Evolutionary conservation across 768 basidiomycete species (phyloP).

Genomic region (Psilocybe subaeruginosa): DNA sequence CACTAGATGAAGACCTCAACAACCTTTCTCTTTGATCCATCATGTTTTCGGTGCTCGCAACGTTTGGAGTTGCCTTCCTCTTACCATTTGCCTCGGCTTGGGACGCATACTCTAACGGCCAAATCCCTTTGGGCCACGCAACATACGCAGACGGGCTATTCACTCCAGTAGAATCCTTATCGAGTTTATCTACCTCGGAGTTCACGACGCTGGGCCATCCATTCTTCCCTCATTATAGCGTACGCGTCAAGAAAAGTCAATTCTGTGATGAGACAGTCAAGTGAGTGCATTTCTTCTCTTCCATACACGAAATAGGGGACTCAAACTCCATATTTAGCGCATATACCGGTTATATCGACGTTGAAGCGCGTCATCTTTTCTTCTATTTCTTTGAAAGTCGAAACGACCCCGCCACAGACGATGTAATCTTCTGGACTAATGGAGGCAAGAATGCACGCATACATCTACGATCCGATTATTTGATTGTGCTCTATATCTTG

Average conservation of each 20-base stretch:
- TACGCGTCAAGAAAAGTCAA: conserved; percentile 57
- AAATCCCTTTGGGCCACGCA: not conserved
- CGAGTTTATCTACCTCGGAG: conserved; percentile 28
- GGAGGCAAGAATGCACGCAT: conserved; percentile 35
- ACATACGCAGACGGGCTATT: conserved; percentile 28
- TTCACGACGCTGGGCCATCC: conserved; percentile 49
- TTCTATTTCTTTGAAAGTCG: conserved; percentile 84
- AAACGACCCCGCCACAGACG: conserved; percentile 58
- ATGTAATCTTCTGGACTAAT: conserved; percentile 61
- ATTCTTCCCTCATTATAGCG: conserved; percentile 49
- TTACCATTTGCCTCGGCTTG: not conserved
- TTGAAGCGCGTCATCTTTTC: conserved; percentile 63
- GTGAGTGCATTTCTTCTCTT: conserved; percentile 27
- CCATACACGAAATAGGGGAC: not conserved
- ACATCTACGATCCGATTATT: not conserved
- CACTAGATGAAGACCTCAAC: too few species aligned
- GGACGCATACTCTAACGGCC: not conserved
- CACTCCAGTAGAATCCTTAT: conserved; percentile 33
- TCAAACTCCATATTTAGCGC: not conserved
- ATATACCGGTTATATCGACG: conserved; percentile 52
- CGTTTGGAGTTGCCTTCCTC: not conserved
- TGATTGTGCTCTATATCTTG: not conserved
- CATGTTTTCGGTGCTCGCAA: not conserved
- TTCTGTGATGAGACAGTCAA: conserved; percentile 66
- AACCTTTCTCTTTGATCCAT: not conserved